Percentiles rank a stretch among this genome's conserved stretches.
Conservation (phyloP, 805 yeast species). For the Sugiyamaella americana region DNA sequence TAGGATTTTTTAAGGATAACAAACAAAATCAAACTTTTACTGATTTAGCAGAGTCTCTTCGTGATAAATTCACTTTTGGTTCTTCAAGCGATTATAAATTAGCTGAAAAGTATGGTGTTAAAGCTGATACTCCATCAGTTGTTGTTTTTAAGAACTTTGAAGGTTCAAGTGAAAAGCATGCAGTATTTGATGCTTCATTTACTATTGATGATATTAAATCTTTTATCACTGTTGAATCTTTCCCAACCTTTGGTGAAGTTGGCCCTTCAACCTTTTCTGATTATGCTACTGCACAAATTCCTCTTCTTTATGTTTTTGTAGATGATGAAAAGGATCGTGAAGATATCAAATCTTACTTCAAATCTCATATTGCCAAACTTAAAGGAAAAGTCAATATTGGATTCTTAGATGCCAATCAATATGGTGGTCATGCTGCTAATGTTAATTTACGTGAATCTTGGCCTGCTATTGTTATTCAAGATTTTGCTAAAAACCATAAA, state of each 20-base stretch:
- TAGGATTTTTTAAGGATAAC: constrained; percentile 51
- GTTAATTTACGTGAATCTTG: constrained; percentile 71
- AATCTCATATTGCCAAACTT: constrained; percentile 61
- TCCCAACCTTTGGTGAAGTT: constrained; percentile 85
- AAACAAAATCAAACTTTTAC: constrained; percentile 52
- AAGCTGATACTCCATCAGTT: constrained; percentile 43
- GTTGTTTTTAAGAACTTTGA: constrained; percentile 38
- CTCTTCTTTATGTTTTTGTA: constrained; percentile 87
- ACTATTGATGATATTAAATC: constrained; percentile 33
- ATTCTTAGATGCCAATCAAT: constrained; percentile 74
- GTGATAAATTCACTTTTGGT: constrained; percentile 61
- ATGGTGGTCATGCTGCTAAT: constrained; percentile 80
- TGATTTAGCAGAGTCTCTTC: constrained; percentile 53
- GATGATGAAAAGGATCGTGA: constrained; percentile 60
- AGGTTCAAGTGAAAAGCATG: constrained; percentile 30
- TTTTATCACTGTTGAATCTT: constrained; percentile 55
- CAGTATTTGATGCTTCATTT: constrained; percentile 18
- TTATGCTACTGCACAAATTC: constrained; percentile 66
- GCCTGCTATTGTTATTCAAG: constrained; percentile 90
- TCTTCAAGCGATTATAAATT: constrained; percentile 38
- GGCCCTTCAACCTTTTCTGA: constrained; percentile 68
- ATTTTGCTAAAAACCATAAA: constrained; percentile 59
- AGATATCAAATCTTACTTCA: constrained; percentile 46
- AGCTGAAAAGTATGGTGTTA: constrained; percentile 37
- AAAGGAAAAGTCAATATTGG: constrained; percentile 83